Conservation (phyloP, 1,284 basidiomycete genomes). For the Apiotrichum porosum region DNA sequence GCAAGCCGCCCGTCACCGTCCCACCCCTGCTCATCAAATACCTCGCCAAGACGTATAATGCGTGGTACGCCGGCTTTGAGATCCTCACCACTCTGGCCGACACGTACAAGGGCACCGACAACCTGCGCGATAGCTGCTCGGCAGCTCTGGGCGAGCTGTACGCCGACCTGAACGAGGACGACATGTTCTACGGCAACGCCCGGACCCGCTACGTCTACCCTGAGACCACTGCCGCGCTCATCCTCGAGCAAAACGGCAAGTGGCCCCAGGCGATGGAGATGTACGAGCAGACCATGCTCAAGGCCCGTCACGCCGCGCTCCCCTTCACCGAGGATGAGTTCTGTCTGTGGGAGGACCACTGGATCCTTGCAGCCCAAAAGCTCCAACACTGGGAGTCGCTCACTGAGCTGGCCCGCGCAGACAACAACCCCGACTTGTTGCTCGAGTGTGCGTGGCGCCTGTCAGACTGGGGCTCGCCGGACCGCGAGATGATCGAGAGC, state of each 20-base stretch:
- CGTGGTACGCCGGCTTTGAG: conserved; percentile 89
- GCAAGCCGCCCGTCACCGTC: conserved; percentile 77
- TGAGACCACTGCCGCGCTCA: conserved; percentile 88
- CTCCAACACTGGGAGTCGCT: conserved; percentile 97
- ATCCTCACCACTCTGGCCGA: conserved; percentile 73
- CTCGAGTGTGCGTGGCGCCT: conserved; percentile 95
- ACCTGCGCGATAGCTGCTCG: conserved; percentile 75
- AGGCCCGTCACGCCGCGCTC: conserved; percentile 73
- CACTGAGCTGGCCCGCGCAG: conserved; percentile 83
- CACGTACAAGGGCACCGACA: conserved; percentile 72
- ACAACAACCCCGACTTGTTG: conserved; percentile 86
- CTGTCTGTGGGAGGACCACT: conserved; percentile 98
- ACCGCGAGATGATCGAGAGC: conserved; percentile 73
- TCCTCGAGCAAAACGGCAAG: conserved; percentile 95
- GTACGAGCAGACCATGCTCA: conserved; percentile 88
- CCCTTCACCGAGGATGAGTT: conserved; percentile 95
- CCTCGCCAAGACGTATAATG: conserved; percentile 90
- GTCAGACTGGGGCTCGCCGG: conserved; percentile 73
- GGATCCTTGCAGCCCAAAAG: conserved; percentile 94
- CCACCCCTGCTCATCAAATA: conserved; percentile 96
- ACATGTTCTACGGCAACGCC: conserved; percentile 97
- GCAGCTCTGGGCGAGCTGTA: conserved; percentile 94
- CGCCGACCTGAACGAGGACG: conserved; percentile 92
- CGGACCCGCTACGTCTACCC: conserved; percentile 77
- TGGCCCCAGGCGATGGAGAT: conserved; percentile 88